A percentile compares a stretch with the other conserved stretches of the same genome.
These are phyloP conservation scores for Mortierella polycephala DNA, from an alignment of 371 early-diverging fungal genomes.

Conservation along the genomic window DNA sequence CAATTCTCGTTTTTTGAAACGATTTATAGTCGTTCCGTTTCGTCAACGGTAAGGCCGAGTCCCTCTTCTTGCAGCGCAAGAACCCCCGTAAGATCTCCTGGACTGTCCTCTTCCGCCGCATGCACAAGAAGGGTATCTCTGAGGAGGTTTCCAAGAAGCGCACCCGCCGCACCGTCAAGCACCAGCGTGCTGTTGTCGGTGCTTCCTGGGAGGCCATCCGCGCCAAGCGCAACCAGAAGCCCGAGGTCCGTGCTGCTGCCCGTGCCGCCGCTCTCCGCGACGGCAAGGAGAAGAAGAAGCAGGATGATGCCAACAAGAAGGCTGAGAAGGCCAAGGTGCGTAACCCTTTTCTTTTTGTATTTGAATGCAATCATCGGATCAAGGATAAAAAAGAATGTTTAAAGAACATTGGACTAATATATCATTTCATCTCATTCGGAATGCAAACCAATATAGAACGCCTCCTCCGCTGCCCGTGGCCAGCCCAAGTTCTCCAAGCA, in stretches of 20 bases:
- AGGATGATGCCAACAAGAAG: constrained; percentile 86
- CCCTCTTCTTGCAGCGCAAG: constrained; percentile 94
- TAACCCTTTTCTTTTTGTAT: too few relatives aligned
- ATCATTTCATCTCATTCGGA: background rate
- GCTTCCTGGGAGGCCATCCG: constrained; percentile 94
- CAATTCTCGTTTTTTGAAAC: too few relatives aligned
- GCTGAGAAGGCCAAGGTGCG: constrained; percentile 66
- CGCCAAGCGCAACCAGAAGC: constrained; percentile 95
- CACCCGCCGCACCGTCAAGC: constrained; percentile 93
- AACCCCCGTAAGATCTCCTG: constrained; percentile 98
- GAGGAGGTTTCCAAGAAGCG: constrained; percentile 97
- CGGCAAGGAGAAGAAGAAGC: constrained; percentile 91
- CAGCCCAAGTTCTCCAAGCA: constrained; percentile 88
- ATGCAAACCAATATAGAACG: constrained; percentile 25
- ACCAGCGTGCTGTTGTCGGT: constrained; percentile 96
- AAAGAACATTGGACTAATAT: background rate
- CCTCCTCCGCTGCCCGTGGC: constrained; percentile 54
- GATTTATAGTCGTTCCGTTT: constrained; percentile 87
- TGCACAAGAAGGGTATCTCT: constrained; percentile 98
- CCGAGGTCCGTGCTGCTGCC: constrained; percentile 93
- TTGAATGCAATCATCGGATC: too few relatives aligned
- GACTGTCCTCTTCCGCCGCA: constrained; percentile 97
- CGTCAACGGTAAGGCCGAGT: constrained; percentile 95
- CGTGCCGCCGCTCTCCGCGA: constrained; percentile 88
- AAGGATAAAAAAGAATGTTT: too few relatives aligned